Percentiles rank a stretch among this genome's conserved stretches.
phyloP scores from a whole-genome alignment of 2,329 filamentous ascomycete genomes.

The Cryoendolithus antarcticus region DNA sequence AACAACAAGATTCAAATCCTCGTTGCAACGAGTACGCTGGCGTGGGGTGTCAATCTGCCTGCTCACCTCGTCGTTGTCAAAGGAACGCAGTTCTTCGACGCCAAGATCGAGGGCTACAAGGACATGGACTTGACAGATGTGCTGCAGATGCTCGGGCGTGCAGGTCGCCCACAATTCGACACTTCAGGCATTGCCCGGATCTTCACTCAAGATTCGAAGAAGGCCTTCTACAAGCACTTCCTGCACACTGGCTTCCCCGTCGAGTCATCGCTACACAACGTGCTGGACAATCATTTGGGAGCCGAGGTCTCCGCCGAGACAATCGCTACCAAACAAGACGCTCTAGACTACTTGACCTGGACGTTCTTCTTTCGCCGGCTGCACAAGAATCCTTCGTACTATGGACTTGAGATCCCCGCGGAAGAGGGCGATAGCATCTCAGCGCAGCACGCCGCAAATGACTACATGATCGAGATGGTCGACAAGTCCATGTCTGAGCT shows the following conservation, averaged over 20 bases:
- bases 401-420: conserved; percentile 83
- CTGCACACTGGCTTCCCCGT: conserved; percentile 95
- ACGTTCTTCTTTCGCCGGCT: conserved; percentile 97
- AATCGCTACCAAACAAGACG: conserved; percentile 88
- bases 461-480: conserved; percentile 89
- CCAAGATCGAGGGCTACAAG: conserved; percentile 92
- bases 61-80: conserved; percentile 96
- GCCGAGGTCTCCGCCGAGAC: conserved; percentile 92
- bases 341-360: conserved; percentile 95
- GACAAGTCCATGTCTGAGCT: conserved; percentile 75
- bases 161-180: conserved; percentile 92
- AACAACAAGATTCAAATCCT: conserved; percentile 98
- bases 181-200: conserved; percentile 91
- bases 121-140: conserved; percentile 99
- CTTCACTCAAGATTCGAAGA: conserved; percentile 94
- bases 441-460: conserved; percentile 78
- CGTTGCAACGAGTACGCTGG: conserved; percentile 87
- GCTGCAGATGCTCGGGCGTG: conserved; percentile 91
- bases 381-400: conserved; percentile 98
- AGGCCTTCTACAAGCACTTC: conserved; percentile 99
- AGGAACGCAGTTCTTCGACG: conserved; percentile 95
- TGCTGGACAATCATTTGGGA: conserved; percentile 90
- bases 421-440: conserved; percentile 82
- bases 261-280: conserved; percentile 89
- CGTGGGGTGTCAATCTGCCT: conserved; percentile 96